phyloP scores from a whole-genome alignment of 2,329 filamentous ascomycete genomes.

The Talaromyces atroroseus region DNA sequence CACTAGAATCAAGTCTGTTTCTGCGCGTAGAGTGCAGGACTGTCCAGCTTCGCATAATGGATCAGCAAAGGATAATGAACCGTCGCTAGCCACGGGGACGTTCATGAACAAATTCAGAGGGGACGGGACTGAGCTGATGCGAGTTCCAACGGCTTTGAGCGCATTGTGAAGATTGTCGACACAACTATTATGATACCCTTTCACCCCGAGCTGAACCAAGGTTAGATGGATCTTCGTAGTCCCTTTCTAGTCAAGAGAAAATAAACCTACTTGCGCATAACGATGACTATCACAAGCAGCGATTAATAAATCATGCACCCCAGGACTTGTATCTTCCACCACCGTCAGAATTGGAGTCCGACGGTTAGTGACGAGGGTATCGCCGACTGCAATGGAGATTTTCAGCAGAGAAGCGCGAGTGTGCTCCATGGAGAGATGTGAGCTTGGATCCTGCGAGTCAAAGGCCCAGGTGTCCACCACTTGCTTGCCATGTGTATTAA shows the following conservation, averaged over 20 bases:
- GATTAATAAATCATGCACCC: conserved; percentile 38
- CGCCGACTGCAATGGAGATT: conserved; percentile 24
- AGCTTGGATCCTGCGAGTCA: conserved; percentile 27
- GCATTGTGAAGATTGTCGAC: conserved; percentile 34
- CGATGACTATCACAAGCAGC: conserved; percentile 37
- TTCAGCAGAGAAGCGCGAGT: conserved; percentile 29
- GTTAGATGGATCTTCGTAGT: neutral
- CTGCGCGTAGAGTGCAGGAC: conserved; percentile 30
- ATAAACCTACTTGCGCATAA: conserved; percentile 28
- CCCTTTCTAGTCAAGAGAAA: neutral
- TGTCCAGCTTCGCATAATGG: conserved; percentile 32
- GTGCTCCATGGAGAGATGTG: conserved; percentile 37
- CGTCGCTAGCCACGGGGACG: conserved; percentile 31
- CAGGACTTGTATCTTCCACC: conserved; percentile 32
- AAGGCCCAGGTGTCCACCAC: conserved; percentile 49
- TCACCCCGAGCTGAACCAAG: conserved; percentile 18
- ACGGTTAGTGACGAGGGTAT: conserved; percentile 32
- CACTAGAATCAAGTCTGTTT: conserved; percentile 34
- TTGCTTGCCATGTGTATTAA: conserved; percentile 46
- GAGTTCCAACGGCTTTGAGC: conserved; percentile 21
- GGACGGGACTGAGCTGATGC: conserved; percentile 32
- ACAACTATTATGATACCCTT: conserved; percentile 38
- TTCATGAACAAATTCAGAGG: conserved; percentile 45
- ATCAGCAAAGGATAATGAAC: conserved; percentile 25
- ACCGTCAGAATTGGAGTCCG: conserved; percentile 34